Evolutionary conservation across 2,329 filamentous ascomycete species (phyloP), one percentile per base, ranked within the genome.

Genomic region (Ceratocystiopsis brevicomis): DNA sequence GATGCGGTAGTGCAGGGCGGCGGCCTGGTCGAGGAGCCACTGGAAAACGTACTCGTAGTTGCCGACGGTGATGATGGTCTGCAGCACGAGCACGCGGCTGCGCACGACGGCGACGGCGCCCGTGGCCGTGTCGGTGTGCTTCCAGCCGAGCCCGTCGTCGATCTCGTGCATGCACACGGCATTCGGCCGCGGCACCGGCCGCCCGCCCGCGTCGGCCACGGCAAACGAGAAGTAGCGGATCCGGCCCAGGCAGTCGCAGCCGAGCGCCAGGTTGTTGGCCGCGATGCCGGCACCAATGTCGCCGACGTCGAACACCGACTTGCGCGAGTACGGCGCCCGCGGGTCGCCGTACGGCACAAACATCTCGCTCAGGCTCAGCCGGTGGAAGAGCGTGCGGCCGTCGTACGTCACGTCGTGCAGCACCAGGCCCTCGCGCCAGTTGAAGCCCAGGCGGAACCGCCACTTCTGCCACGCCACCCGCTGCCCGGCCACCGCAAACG

Each of bases 301-400:
- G 9, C 79, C 79, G 46, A 83, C 71, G 51, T 83, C 78, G 51
- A 83, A 82, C 0, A 78, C 78, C 44, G 76, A 73, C 54, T 84
- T 83, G 37, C 76, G 67, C 43, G 78, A 73, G 53, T 72, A 82
- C 0, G 77, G 78, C 1, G 67, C 59, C 1, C 78, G 68, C 1
- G 73, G 73, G 51, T 81, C 78, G 4, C 64, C 76, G 50, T 82
- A 83, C 10, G 47, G 47, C 0, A 81, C 74, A 1, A 69, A 71
- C 71, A 84, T 79, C 54, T 85, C 80, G 49, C 71, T 73, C 45
- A 80, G 67, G 48, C 70, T 73, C 25, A 84, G 57, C 1, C 79
- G 68, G 59, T 81, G 78, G 52, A 83, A 65, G 34, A 83, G 61
- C 37, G 68, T 73, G 15, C 78, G 66, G 36, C 68, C 68, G 49